Conservation (phyloP, 179 eudicot species). For the Patellifolia procumbens region DNA sequence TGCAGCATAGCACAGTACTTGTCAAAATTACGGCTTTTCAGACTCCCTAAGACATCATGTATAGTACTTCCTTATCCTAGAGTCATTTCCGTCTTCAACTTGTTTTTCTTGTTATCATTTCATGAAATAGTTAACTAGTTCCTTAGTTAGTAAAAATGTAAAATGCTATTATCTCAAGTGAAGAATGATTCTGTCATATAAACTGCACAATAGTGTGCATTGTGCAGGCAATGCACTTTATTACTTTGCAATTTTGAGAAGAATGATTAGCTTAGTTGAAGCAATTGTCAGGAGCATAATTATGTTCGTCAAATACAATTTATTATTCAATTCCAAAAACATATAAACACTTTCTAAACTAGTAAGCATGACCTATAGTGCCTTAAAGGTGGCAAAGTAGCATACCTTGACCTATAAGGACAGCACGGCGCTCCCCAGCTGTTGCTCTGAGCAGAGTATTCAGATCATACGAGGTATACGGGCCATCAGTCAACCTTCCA, state of each 20-base stretch:
- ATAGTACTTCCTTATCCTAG: too few species aligned
- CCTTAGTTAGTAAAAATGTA: not conserved
- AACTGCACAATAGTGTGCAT: not conserved
- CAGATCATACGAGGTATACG: conserved; percentile 96
- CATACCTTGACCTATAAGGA: conserved; percentile 83
- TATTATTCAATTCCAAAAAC: not conserved
- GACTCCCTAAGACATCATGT: too few species aligned
- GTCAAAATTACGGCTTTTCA: too few species aligned
- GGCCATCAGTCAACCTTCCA: conserved; percentile 96
- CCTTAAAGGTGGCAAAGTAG: not conserved
- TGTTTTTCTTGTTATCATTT: not conserved
- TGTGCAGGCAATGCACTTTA: not conserved
- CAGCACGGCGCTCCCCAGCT: conserved; percentile 96
- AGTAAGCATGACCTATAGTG: not conserved
- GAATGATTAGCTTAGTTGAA: not conserved
- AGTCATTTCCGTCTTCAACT: not conserved
- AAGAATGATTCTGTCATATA: not conserved
- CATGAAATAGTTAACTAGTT: not conserved
- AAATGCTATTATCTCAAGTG: not conserved
- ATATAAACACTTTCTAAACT: not conserved
- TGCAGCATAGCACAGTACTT: too few species aligned
- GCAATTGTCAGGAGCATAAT: not conserved
- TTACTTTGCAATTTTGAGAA: not conserved
- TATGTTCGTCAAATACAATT: not conserved
- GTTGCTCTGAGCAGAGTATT: conserved; percentile 92